Evolutionary conservation across 805 yeast genomes (phyloP), one percentile per base, ranked within the genome.

Genomic region (Metschnikowia gelsemii): DNA sequence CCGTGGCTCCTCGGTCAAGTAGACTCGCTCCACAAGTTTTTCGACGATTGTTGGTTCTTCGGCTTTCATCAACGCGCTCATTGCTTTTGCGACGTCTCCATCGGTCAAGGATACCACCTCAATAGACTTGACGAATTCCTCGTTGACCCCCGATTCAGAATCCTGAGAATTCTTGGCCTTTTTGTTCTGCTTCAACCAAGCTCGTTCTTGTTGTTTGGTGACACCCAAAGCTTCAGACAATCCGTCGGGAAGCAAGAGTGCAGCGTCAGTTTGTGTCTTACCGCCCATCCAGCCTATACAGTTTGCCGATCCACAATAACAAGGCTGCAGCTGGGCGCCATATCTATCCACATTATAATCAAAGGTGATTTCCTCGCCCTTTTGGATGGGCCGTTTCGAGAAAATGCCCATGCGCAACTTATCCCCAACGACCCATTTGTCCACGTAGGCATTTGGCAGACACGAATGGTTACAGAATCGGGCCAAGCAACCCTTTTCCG

Each of bases 281-380:
- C 99, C 99, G 50, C 98, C 99, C 70, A 91, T 79, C 51, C 84
- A 83, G 24, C 97, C 96, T 31, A 88, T 75, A 74, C 99, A 91
- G 63, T 88, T 90, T 21, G 84, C 73, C 50, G 89, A 95, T 3
- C 95, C 96, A 68, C 99, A 91, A 63, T 85, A 86, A 65, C 99
- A 91, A 23, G 86, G 84, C 66, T 93, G 98, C 11, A 95, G 88
- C 44, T 82, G 83, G 2, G 97, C 95, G 22, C 99, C 99, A 61
- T 90, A 91, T 49, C 98, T 73, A 63, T 91, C 99, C 24, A 93
- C 98, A 56, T 91, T 91, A 63, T 91, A 91, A 58, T 85, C 90
- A 61, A 85, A 85, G 0, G 97, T 87, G 51, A 91, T 79, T 60
- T 91, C 99, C 62, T 93, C 98, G 40, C 96, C 96, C 45, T 63